phyloP scores from a whole-genome alignment of 352 stramenopile species.

The Pilasporangium apinafurcum region DNA sequence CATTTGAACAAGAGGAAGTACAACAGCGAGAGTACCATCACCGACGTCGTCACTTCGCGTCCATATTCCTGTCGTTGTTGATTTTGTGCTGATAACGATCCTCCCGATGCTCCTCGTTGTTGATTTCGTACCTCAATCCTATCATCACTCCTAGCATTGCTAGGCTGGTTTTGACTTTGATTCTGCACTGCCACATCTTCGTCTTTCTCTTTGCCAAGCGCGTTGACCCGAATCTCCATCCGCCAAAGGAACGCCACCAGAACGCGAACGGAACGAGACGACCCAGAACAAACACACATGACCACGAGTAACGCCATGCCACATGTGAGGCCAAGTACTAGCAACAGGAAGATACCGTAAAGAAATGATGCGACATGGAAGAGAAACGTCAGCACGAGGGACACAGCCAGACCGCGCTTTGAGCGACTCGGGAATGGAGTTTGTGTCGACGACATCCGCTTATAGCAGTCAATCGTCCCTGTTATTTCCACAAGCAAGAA shows the following conservation, averaged over 20 bases:
- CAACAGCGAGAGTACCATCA: constrained; percentile 58
- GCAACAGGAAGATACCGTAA: constrained; percentile 27
- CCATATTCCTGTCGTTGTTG: constrained; percentile 6
- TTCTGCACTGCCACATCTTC: constrained; percentile 1
- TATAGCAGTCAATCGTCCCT: too few species aligned
- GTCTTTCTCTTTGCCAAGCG: constrained; percentile 11
- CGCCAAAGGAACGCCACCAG: constrained; percentile 54
- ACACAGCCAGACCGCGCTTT: constrained; percentile 20
- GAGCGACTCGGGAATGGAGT: too few species aligned
- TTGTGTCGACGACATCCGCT: too few species aligned
- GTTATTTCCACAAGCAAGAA: too few species aligned
- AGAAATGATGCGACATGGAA: constrained; percentile 50
- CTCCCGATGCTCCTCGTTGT: background rate
- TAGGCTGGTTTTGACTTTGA: constrained; percentile 11
- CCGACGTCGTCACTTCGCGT: constrained; percentile 42
- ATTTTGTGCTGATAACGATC: too few species aligned
- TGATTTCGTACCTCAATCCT: constrained; percentile 3
- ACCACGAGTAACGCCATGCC: constrained; percentile 30
- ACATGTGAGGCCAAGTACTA: constrained; percentile 29
- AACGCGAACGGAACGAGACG: constrained; percentile 23
- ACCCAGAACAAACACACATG: constrained; percentile 31
- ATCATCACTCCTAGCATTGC: too few species aligned
- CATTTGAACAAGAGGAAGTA: constrained; percentile 73
- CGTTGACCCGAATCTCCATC: constrained; percentile 47
- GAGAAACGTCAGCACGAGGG: constrained; percentile 28